Conservation (phyloP, 768 basidiomycete genomes). For the Mycena olivaceomarginata region DNA sequence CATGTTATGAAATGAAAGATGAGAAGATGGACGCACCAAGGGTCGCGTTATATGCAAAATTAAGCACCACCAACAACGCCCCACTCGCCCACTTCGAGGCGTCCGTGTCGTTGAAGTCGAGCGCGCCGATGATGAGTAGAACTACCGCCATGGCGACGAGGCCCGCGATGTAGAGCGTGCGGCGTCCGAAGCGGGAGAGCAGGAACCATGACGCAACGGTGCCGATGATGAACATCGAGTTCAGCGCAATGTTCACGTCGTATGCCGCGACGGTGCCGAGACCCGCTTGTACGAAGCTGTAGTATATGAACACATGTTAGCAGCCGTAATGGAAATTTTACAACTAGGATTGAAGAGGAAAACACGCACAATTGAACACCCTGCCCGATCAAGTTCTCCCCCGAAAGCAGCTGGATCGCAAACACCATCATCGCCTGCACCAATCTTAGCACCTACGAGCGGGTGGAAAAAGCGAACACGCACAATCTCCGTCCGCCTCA, state of each 20-base stretch:
- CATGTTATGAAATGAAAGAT: constrained; percentile 27
- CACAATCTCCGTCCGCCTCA: constrained; percentile 48
- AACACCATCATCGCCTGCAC: constrained; percentile 50
- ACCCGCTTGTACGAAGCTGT: constrained; percentile 44
- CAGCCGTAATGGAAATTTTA: no score
- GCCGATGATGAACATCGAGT: constrained; percentile 53
- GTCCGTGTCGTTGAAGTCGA: no score
- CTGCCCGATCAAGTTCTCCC: constrained; percentile 49
- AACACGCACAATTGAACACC: constrained; percentile 45
- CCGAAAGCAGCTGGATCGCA: constrained; percentile 48
- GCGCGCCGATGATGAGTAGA: no score
- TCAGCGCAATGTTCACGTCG: constrained; percentile 47
- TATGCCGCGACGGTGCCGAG: constrained; percentile 38
- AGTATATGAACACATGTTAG: not conserved
- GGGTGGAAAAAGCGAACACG: not conserved
- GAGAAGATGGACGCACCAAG: no score
- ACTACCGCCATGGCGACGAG: constrained; percentile 25
- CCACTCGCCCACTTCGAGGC: no score
- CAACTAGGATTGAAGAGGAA: not conserved
- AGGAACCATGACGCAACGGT: constrained; percentile 48
- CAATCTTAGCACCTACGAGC: not conserved
- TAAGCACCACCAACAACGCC: no score
- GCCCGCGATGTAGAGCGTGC: constrained; percentile 47
- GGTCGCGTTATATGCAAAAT: no score
- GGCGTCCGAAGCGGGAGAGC: constrained; percentile 45